These are phyloP conservation scores for Powellomyces hirtus DNA, from an alignment of 192 early-diverging fungal genomes.

Conservation along the genomic window DNA sequence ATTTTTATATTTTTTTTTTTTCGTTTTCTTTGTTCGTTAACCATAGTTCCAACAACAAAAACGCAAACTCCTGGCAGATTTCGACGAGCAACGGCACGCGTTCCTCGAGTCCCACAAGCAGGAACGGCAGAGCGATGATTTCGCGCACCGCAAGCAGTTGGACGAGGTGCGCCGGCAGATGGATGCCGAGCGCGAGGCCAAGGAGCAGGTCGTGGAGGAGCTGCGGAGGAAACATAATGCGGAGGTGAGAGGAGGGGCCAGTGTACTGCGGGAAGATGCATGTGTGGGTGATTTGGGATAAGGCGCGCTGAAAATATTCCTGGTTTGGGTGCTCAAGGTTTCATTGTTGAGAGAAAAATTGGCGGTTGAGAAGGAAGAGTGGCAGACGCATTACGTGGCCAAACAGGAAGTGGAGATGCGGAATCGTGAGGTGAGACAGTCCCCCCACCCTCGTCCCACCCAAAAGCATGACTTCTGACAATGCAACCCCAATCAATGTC, in stretches of 20 bases:
- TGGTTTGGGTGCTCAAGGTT: too few relatives aligned
- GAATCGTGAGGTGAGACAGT: slow-evolving; percentile 37
- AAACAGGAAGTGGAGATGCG: slow-evolving; percentile 49
- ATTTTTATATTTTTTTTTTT: too few relatives aligned
- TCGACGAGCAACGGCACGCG: slow-evolving; percentile 44
- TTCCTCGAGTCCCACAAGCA: slow-evolving; percentile 30
- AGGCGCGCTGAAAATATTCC: too few relatives aligned
- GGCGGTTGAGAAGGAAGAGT: slow-evolving; percentile 55
- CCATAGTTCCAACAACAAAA: slow-evolving; percentile 56
- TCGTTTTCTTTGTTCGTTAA: not conserved
- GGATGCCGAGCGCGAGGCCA: slow-evolving; percentile 31
- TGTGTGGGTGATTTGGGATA: too few relatives aligned
- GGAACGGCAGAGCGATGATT: slow-evolving; percentile 32
- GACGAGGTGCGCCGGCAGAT: slow-evolving; percentile 34
- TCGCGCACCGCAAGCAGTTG: slow-evolving; percentile 31
- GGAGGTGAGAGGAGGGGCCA: too few relatives aligned
- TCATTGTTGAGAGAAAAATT: slow-evolving; percentile 40
- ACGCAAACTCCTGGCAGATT: slow-evolving; percentile 50
- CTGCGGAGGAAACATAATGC: slow-evolving; percentile 26
- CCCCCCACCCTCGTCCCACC: not conserved
- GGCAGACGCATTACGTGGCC: slow-evolving; percentile 47
- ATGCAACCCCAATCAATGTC: slow-evolving; percentile 13
- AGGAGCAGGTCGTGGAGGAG: slow-evolving; percentile 33
- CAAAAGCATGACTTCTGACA: not conserved
- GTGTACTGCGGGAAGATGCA: too few relatives aligned